Base-by-base conservation (phyloP, 805 yeast species). In the Wickerhamomyces subpelliculosus region DNA sequence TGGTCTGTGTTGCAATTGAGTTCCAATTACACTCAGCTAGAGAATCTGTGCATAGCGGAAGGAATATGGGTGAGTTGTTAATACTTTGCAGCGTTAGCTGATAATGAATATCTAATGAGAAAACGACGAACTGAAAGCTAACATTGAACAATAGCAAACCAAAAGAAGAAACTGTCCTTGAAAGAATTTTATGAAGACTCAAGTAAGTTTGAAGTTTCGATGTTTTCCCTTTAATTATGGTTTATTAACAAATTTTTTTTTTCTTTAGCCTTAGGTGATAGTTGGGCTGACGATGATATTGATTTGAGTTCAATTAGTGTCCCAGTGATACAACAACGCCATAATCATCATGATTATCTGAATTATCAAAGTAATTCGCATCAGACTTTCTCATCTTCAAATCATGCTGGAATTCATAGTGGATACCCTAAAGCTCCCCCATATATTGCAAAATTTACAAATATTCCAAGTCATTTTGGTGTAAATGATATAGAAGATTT, bases 211-310 rank as follows among this genome's bases (percentile, higher is more conserved):
- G 19, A n/a, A n/a, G n/a, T n/a, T n/a, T n/a, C n/a, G n/a, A n/a
- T n/a, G n/a, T n/a, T n/a, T n/a, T n/a, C n/a, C n/a, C n/a, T n/a
- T n/a, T n/a, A n/a, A n/a, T n/a, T n/a, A n/a, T n/a, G n/a, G n/a
- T n/a, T n/a, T n/a, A n/a, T n/a, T n/a, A n/a, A n/a, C n/a, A n/a
- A n/a, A n/a, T n/a, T n/a, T n/a, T n/a, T n/a, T n/a, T n/a, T n/a
- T n/a, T n/a, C 6, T 12, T 31, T 29, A 49, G 46, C 56, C 12
- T 30, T 47, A 9, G 51, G 49, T 4, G 78, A 72, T 21, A 72
- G 78, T 8, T 79, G 86, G 86, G 84, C 84, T 14, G 85, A 79
- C 48, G 84, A 75, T 52, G 84, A 78, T 50, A 75, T 79, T 40
- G 86, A 79, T 52, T 62, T 78, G 58, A 69, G 71, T 30, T 71